phyloP scores from a whole-genome alignment of 148 eudicot genomes.

The Rhododendron kiyosumense region DNA sequence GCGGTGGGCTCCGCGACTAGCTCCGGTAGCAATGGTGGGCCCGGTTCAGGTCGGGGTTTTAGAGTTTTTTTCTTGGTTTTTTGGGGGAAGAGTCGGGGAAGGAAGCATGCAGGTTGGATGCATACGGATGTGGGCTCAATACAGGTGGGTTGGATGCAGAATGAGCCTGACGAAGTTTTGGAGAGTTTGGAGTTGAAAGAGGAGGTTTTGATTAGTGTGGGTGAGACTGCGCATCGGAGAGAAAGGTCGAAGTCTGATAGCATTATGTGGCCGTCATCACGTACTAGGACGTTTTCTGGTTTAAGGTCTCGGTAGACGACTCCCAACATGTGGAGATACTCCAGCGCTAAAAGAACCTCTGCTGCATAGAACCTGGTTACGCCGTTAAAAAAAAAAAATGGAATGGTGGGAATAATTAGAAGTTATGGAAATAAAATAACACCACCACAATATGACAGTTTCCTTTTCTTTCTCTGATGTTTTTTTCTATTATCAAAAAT shows the following conservation, averaged over 20 bases:
- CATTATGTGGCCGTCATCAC: constrained; percentile 50
- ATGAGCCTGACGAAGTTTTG: constrained; percentile 14
- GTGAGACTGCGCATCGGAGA: constrained; percentile 33
- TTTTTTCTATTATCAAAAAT: not conserved
- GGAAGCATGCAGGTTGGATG: constrained; percentile 39
- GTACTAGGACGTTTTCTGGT: constrained; percentile 43
- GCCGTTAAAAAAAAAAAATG: no score
- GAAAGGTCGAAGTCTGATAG: constrained; percentile 46
- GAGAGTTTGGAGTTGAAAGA: constrained; percentile 5
- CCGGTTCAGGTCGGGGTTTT: constrained; percentile 12
- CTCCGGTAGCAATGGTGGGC: constrained; percentile 26
- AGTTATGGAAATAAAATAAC: not conserved
- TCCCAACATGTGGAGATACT: constrained; percentile 50
- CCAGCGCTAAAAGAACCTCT: constrained; percentile 35
- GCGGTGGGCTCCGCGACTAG: constrained; percentile 45
- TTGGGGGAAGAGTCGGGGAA: constrained; percentile 33
- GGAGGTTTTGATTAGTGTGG: constrained; percentile 32
- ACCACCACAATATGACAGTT: not conserved
- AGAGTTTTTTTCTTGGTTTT: constrained; percentile 23
- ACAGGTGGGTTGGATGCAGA: constrained; percentile 29
- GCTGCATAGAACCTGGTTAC: constrained; percentile 27
- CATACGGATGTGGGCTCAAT: constrained; percentile 35
- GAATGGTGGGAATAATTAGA: not conserved
- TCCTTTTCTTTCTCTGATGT: not conserved
- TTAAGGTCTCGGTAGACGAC: constrained; percentile 44